Evolutionary conservation across 257 asterid genomes (phyloP).

Genomic region (Cynanchum wilfordii): DNA sequence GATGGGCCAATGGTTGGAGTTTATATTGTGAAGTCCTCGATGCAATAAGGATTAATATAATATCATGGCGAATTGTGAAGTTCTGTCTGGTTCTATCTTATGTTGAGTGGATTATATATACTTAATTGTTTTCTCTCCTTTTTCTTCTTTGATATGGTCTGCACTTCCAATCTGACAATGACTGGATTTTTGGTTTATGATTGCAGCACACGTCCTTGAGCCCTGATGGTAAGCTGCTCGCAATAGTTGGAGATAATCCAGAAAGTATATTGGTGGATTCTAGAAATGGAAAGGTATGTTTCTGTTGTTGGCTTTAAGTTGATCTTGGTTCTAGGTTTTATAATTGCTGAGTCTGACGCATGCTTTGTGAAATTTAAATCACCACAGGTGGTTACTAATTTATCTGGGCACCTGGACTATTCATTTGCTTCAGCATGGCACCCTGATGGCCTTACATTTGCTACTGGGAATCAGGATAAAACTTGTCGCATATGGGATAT

Average conservation of each 20-base stretch:
- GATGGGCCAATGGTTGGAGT: neutral
- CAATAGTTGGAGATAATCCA: slow-evolving; percentile 83
- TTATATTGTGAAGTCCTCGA: neutral
- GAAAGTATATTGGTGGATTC: slow-evolving; percentile 72
- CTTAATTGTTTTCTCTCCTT: neutral
- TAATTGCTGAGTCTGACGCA: neutral
- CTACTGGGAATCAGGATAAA: slow-evolving; percentile 96
- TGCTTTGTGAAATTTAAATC: neutral
- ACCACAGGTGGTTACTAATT: slow-evolving; percentile 45
- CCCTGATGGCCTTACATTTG: slow-evolving; percentile 74
- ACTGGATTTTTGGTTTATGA: slow-evolving; percentile 6
- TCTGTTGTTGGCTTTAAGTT: neutral
- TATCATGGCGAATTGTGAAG: too few relatives aligned
- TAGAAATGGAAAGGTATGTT: slow-evolving; percentile 60
- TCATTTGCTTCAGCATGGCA: slow-evolving; percentile 97
- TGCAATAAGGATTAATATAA: neutral
- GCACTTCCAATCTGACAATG: neutral
- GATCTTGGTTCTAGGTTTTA: neutral
- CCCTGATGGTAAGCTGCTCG: slow-evolving; percentile 71
- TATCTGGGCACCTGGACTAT: slow-evolving; percentile 73
- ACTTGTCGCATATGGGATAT: slow-evolving; percentile 87
- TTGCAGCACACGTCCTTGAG: slow-evolving; percentile 85
- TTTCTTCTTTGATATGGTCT: neutral
- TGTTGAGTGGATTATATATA: neutral
- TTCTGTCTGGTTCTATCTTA: neutral